A percentile compares a stretch with the other conserved stretches of the same genome.
These are phyloP conservation scores for Cicer pinnatifidum DNA, from an alignment of 306 rosid genomes.

Conservation along the genomic window DNA sequence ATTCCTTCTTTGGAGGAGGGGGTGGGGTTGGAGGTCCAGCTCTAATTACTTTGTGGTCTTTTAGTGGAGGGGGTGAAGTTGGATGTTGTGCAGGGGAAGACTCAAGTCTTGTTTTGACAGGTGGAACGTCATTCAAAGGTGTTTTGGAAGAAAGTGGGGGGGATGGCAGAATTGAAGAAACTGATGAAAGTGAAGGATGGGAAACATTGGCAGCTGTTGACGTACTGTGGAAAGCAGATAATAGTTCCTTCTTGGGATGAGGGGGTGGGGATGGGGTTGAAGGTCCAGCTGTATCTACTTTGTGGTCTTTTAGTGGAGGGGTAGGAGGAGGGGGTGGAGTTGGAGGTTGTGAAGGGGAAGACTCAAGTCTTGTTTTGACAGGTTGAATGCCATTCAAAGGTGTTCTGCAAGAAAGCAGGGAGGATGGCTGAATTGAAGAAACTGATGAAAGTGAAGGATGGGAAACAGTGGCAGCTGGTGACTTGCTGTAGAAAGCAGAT, in stretches of 20 bases:
- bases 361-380: conserved; percentile 43
- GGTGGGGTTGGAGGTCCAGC: conserved; percentile 50
- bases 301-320: conserved; percentile 49
- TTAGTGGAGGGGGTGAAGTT: conserved; percentile 52
- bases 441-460: conserved; percentile 39
- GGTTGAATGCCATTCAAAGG: conserved; percentile 43
- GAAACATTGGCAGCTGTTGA: conserved; percentile 39
- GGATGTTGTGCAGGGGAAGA: conserved; percentile 48
- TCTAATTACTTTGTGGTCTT: conserved; percentile 41
- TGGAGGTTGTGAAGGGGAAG: conserved; percentile 48
- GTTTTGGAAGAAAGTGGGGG: conserved; percentile 46
- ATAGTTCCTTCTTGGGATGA: conserved; percentile 31
- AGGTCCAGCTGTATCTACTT: conserved; percentile 35
- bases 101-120: conserved; percentile 43
- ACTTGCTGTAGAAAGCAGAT: conserved; percentile 34
- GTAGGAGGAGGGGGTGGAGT: conserved; percentile 55
- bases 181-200: conserved; percentile 39
- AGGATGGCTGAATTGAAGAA: conserved; percentile 45
- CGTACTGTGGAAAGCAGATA: conserved; percentile 39
- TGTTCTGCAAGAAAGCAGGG: conserved; percentile 44
- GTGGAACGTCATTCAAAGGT: conserved; percentile 42
- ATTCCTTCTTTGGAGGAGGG: conserved; percentile 47
- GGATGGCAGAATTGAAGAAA: conserved; percentile 43
- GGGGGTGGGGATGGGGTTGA: conserved; percentile 55
- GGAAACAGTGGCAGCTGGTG: conserved; percentile 39